phyloP scores from a whole-genome alignment of 371 early-diverging fungal species.

The Lichtheimia ornata region DNA sequence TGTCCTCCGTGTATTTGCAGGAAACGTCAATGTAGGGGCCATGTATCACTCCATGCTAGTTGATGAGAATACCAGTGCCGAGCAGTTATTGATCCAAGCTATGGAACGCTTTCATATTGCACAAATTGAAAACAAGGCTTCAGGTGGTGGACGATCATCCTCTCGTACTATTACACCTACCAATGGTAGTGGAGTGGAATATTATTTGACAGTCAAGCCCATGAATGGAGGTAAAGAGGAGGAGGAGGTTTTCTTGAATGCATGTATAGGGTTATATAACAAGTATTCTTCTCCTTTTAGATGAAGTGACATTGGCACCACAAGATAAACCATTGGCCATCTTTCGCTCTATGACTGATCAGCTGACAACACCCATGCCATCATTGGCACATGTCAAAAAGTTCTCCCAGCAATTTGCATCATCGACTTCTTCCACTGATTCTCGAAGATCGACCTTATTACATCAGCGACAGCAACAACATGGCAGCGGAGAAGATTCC shows the following conservation, averaged over 20 bases:
- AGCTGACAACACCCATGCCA: constrained; percentile 67
- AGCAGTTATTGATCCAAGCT: constrained; percentile 55
- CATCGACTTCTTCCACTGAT: constrained; percentile 5
- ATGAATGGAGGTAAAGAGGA: constrained; percentile 58
- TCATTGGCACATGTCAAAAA: constrained; percentile 43
- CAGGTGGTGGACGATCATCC: constrained; percentile 11
- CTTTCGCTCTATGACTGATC: constrained; percentile 57
- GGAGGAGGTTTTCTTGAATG: not conserved
- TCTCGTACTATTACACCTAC: constrained; percentile 14
- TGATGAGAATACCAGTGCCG: constrained; percentile 54
- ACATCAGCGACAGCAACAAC: constrained; percentile 4
- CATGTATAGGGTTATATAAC: not conserved
- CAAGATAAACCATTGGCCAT: constrained; percentile 63
- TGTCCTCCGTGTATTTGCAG: constrained; percentile 58
- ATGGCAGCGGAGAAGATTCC: constrained; percentile 48
- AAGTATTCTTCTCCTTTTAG: constrained; percentile 25
- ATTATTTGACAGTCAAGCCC: constrained; percentile 59
- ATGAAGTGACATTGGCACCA: constrained; percentile 55
- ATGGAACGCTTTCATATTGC: constrained; percentile 60
- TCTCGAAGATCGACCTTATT: constrained; percentile 7
- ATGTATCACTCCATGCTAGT: constrained; percentile 63
- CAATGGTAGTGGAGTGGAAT: constrained; percentile 44
- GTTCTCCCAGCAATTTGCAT: constrained; percentile 20
- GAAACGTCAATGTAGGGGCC: constrained; percentile 62
- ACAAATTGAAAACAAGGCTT: constrained; percentile 33